phyloP scores from a whole-genome alignment of 306 rosid species.

The Lathyrus oleraceus region DNA sequence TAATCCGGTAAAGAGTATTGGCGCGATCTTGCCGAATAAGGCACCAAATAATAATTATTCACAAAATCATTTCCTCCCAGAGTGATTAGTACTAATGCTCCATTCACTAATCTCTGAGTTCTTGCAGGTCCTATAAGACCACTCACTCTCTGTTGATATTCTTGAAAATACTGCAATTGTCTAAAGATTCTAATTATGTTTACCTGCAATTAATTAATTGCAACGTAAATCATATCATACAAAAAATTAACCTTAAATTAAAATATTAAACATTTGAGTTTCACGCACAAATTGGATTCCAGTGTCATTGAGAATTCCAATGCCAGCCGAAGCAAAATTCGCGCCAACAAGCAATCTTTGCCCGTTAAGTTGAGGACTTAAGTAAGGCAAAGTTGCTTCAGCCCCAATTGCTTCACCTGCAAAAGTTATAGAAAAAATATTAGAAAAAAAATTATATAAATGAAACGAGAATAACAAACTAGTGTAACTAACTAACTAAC shows the following conservation, averaged over 20 bases:
- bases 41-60: conserved; percentile 75
- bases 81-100: conserved; percentile 63
- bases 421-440: neutral
- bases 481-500: no score
- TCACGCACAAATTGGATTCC: conserved; percentile 77
- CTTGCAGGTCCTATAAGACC: conserved; percentile 49
- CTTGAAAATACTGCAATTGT: conserved; percentile 56
- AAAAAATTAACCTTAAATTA: neutral
- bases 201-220: conserved; percentile 39
- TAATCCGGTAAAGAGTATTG: conserved; percentile 62
- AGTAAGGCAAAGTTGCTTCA: conserved; percentile 65
- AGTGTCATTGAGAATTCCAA: conserved; percentile 88
- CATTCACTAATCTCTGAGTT: conserved; percentile 44
- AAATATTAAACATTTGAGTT: neutral
- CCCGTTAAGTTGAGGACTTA: conserved; percentile 64
- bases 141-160: conserved; percentile 59
- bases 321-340: conserved; percentile 92
- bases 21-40: conserved; percentile 78
- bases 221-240: neutral
- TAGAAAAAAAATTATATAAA: no score
- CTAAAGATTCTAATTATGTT: conserved; percentile 67
- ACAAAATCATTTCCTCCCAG: conserved; percentile 89
- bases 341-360: conserved; percentile 71
- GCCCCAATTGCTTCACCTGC: conserved; percentile 67
- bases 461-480: no score